These are phyloP conservation scores for Gonapodya prolifera DNA, from an alignment of 192 early-diverging fungal species.

Conservation along the genomic window DNA sequence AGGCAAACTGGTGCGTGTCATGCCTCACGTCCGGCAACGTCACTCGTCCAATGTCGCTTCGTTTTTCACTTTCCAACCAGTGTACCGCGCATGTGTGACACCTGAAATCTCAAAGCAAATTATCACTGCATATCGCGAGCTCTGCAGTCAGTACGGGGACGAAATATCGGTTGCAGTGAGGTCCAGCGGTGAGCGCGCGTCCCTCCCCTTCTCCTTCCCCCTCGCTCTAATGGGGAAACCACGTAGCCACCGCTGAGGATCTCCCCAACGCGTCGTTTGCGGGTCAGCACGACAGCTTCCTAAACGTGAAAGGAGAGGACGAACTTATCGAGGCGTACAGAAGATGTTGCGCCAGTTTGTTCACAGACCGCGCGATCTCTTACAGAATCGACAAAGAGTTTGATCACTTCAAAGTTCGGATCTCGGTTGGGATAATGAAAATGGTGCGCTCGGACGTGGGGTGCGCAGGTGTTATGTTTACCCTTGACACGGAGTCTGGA, in stretches of 20 bases:
- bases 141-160: not conserved
- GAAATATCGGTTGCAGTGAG: not conserved
- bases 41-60: too few species aligned
- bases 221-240: not conserved
- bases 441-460: conserved; percentile 23
- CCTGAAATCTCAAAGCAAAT: not conserved
- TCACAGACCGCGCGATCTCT: conserved; percentile 34
- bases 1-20: not conserved
- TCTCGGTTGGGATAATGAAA: conserved; percentile 30
- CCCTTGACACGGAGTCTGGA: not conserved
- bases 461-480: conserved; percentile 8
- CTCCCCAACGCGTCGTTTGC: conserved; percentile 34
- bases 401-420: conserved; percentile 26
- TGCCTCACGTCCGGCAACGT: too few species aligned
- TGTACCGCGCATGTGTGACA: not conserved
- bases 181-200: not conserved
- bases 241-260: conserved; percentile 32
- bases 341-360: conserved; percentile 31
- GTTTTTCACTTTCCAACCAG: not conserved
- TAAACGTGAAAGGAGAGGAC: conserved; percentile 27
- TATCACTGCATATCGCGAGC: not conserved
- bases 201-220: not conserved
- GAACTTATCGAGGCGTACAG: conserved; percentile 23
- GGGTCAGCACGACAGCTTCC: conserved; percentile 38
- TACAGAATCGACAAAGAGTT: conserved; percentile 27